These are phyloP conservation scores for Megacollybia marginata DNA, from an alignment of 768 basidiomycete genomes.

Conservation along the genomic window DNA sequence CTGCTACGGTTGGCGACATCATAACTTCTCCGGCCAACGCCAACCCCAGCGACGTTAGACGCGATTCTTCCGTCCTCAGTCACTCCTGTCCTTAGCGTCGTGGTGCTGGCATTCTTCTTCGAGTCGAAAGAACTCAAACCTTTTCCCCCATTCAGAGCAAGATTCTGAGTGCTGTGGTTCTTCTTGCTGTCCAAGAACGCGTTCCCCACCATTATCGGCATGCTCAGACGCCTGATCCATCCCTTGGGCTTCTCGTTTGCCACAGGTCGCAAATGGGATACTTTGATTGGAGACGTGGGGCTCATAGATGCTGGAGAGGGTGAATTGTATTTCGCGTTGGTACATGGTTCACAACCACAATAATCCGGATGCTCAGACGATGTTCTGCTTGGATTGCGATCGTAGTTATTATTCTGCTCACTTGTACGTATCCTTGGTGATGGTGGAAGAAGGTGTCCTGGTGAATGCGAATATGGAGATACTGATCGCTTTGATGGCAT, in stretches of 20 bases:
- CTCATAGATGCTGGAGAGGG: constrained; percentile 17
- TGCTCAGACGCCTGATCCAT: constrained; percentile 73
- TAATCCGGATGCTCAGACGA: constrained; percentile 46
- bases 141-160: constrained; percentile 13
- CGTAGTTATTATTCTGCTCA: background rate
- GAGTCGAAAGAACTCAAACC: constrained; percentile 35
- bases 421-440: constrained; percentile 1
- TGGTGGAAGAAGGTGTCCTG: constrained; percentile 34
- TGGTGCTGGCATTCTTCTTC: constrained; percentile 43
- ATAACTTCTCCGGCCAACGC: constrained; percentile 27
- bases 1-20: constrained; percentile 43
- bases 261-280: constrained; percentile 9
- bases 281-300: constrained; percentile 11
- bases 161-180: constrained; percentile 21
- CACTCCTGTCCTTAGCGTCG: constrained; percentile 26
- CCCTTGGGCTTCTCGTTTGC: constrained; percentile 50
- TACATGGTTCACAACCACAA: constrained; percentile 63
- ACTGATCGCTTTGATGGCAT: constrained; percentile 2
- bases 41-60: constrained; percentile 15
- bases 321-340: constrained; percentile 43
- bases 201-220: constrained; percentile 55
- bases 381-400: constrained; percentile 7
- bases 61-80: constrained; percentile 44
- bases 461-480: constrained; percentile 30
- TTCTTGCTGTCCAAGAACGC: constrained; percentile 57